A percentile compares a stretch with the other conserved stretches of the same genome.
Evolutionary conservation across 495 filamentous ascomycete species (phyloP).

Genomic region (Aspergillus biplanus): DNA sequence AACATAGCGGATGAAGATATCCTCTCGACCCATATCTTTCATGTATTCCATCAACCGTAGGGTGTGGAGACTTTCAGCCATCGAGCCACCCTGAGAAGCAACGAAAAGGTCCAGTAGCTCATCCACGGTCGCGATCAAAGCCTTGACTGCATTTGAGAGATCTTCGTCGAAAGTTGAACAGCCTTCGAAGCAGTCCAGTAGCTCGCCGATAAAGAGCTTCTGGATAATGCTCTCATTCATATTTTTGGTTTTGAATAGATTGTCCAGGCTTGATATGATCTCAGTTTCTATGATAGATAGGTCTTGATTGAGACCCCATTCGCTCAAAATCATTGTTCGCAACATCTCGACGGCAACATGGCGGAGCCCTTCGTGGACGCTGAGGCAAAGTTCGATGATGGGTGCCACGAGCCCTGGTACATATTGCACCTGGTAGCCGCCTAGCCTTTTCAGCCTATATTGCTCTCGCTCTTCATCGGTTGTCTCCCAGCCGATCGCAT

Average conservation of each 20-base stretch:
- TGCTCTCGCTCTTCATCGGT: slow-evolving; percentile 70
- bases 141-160: slow-evolving; percentile 74
- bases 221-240: slow-evolving; percentile 88
- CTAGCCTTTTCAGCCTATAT: slow-evolving; percentile 82
- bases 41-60: slow-evolving; percentile 95
- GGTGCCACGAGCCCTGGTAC: slow-evolving; percentile 89
- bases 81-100: slow-evolving; percentile 84
- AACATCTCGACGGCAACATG: slow-evolving; percentile 90
- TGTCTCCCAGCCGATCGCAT: slow-evolving; percentile 96
- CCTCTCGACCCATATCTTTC: slow-evolving; percentile 94
- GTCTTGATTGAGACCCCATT: slow-evolving; percentile 96
- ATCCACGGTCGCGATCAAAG: slow-evolving; percentile 80
- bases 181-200: slow-evolving; percentile 78
- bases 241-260: slow-evolving; percentile 85
- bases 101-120: slow-evolving; percentile 90
- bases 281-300: slow-evolving; percentile 91
- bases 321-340: slow-evolving; percentile 96
- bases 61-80: slow-evolving; percentile 81
- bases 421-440: slow-evolving; percentile 98
- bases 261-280: slow-evolving; percentile 93
- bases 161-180: slow-evolving; percentile 71
- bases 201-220: slow-evolving; percentile 88
- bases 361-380: slow-evolving; percentile 89
- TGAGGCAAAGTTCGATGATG: slow-evolving; percentile 91
- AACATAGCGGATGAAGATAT: slow-evolving; percentile 95